Base-by-base conservation (phyloP, 768 basidiomycete genomes). In the Lactarius sp. region DNA sequence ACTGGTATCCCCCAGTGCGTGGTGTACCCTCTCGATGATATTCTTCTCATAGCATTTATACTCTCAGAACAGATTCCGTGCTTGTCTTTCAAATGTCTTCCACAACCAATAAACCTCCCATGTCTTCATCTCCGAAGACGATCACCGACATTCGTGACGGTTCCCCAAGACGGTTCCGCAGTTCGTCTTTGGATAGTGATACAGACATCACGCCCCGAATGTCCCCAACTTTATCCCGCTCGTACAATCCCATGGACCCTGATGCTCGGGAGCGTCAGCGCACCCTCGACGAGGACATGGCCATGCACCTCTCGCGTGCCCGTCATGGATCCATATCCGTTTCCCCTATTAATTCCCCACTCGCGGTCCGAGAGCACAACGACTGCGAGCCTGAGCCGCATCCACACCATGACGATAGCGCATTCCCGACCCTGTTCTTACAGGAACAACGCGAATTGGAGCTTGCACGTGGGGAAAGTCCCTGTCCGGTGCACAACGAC, bases 221-320 rank as follows among this genome's bases (percentile, higher is more conserved):
- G 60, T 88, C 88, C 0, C 88, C 90, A 0, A 84, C 83, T 3
- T 74, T 88, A 16, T 72, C 75, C 1, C 82, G 87, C 49, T 80
- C 87, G 9, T 81, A 82, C 64, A 85, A 90, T 71, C 82, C 80
- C 10, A 80, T 86, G 77, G 87, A 91, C 71, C 85, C 88, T 0
- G 83, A 90, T 58, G 84, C 84, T 20, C 79, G 86, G 59, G 94
- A 97, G 73, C 85, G 94, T 20, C 94, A 98, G 78, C 83, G 90
- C 41, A 86, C 92, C 6, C 91, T 97, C 87, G 95, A 98, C 70
- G 91, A 91, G 0, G 94, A 95, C 70, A 92, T 93, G 89, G 92
- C 90, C 58, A 81, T 91, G 71, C 87, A 89, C 37, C 82, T 89
- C 47, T 88, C 87, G 27, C 80, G 83, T 22, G 89, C 88, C 1